Conservation (phyloP, 352 stramenopile species). For the Phytophthora ramorum region DNA sequence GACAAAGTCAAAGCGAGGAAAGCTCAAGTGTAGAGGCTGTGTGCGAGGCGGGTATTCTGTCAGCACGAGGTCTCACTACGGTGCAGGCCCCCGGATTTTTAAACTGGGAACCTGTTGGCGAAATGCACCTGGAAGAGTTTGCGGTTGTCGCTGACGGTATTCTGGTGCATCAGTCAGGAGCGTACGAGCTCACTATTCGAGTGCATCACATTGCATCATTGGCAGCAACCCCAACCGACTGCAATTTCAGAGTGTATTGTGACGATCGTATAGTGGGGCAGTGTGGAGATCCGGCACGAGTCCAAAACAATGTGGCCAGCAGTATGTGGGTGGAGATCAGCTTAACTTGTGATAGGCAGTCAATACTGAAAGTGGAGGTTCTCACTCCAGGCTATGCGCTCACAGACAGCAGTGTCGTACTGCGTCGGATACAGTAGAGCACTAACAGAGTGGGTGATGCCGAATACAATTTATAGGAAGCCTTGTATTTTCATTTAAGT, state of each 20-base stretch:
- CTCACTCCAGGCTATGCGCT: slow-evolving; percentile 29
- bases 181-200: slow-evolving; percentile 43
- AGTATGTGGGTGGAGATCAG: slow-evolving; percentile 15
- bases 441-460: neutral
- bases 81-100: slow-evolving; percentile 37
- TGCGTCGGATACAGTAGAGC: slow-evolving; percentile 6
- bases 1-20: neutral
- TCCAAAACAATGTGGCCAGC: slow-evolving; percentile 19
- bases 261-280: slow-evolving; percentile 16
- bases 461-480: neutral
- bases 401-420: slow-evolving; percentile 26
- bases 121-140: slow-evolving; percentile 25
- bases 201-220: slow-evolving; percentile 26
- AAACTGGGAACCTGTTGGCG: slow-evolving; percentile 45
- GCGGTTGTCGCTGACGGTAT: slow-evolving; percentile 42
- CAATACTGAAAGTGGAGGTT: slow-evolving; percentile 31
- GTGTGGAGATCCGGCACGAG: slow-evolving; percentile 1
- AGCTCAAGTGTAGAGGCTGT: neutral
- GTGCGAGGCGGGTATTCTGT: slow-evolving; percentile 6
- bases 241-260: slow-evolving; percentile 27
- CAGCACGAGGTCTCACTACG: slow-evolving; percentile 28
- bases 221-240: neutral
- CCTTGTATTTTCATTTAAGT: neutral
- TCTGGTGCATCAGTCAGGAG: slow-evolving; percentile 22
- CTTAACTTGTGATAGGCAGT: slow-evolving; percentile 4